Conservation (phyloP, 768 basidiomycete genomes). For the Mycena amicta region DNA sequence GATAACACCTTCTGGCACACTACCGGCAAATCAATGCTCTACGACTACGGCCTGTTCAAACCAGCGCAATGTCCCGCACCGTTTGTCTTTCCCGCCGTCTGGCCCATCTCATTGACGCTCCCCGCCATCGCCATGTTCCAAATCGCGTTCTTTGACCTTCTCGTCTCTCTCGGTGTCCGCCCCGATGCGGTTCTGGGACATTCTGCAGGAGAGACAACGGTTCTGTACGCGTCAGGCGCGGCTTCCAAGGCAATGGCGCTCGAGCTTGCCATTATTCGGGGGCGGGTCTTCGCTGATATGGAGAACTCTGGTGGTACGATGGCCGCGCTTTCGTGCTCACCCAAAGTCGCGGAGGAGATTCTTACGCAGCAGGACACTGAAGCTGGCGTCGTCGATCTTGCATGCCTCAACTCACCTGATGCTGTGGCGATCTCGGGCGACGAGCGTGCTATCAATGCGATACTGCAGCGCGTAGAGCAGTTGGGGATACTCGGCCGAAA, state of each 20-base stretch:
- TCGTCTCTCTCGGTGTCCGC: slow-evolving; percentile 35
- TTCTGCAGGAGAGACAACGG: slow-evolving; percentile 50
- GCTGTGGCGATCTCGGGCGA: slow-evolving; percentile 34
- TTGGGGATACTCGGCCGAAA: slow-evolving; percentile 30
- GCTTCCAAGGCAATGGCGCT: slow-evolving; percentile 41
- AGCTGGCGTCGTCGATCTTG: slow-evolving; percentile 29
- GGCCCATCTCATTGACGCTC: slow-evolving; percentile 38
- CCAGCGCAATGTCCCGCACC: too few species aligned
- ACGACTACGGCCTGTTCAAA: too few species aligned
- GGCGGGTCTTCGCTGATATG: slow-evolving; percentile 35
- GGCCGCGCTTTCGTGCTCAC: slow-evolving; percentile 41
- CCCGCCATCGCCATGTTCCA: slow-evolving; percentile 48
- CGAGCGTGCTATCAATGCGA: slow-evolving; percentile 18
- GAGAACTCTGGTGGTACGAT: slow-evolving; percentile 43
- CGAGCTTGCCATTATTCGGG: slow-evolving; percentile 46
- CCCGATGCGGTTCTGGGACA: slow-evolving; percentile 47
- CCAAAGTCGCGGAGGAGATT: slow-evolving; percentile 27
- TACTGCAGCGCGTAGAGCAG: slow-evolving; percentile 25
- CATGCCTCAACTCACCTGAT: slow-evolving; percentile 33
- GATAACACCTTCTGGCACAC: slow-evolving; percentile 28
- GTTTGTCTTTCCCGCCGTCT: slow-evolving; percentile 20
- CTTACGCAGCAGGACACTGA: background rate
- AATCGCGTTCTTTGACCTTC: slow-evolving; percentile 46
- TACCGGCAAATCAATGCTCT: too few species aligned
- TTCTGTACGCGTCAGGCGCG: slow-evolving; percentile 48